A percentile compares a stretch with the other conserved stretches of the same genome.
Evolutionary conservation across 2,329 filamentous ascomycete genomes (phyloP).

Genomic region (Exophiala sideris): DNA sequence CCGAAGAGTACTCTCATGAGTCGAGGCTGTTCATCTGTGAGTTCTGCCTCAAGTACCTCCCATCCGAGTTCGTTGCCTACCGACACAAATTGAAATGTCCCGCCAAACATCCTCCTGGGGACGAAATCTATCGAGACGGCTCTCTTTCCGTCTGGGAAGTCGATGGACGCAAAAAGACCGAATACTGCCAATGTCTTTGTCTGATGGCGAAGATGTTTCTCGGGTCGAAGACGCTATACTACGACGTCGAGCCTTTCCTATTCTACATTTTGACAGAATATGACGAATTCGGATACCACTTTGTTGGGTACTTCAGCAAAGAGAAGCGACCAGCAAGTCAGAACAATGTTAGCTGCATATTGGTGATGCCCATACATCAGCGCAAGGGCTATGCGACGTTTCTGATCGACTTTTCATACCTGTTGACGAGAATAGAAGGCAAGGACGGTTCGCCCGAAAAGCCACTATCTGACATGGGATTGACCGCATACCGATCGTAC

Average conservation of each 20-base stretch:
- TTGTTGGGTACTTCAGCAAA: constrained; percentile 99
- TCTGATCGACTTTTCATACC: constrained; percentile 96
- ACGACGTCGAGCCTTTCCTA: constrained; percentile 97
- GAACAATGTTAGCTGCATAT: constrained; percentile 96
- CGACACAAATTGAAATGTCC: constrained; percentile 95
- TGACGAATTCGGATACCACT: constrained; percentile 84
- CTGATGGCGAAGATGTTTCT: constrained; percentile 93
- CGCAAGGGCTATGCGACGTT: constrained; percentile 95
- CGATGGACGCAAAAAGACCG: constrained; percentile 86
- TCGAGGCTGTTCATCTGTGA: constrained; percentile 98
- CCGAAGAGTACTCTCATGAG: constrained; percentile 96
- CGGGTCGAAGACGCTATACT: constrained; percentile 97
- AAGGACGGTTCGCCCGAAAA: constrained; percentile 97
- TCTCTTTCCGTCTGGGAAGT: constrained; percentile 96
- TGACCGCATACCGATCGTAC: constrained; percentile 96
- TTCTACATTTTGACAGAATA: constrained; percentile 97
- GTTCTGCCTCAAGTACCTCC: constrained; percentile 99
- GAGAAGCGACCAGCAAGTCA: constrained; percentile 92
- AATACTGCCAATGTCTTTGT: constrained; percentile 95
- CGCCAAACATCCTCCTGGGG: constrained; percentile 92
- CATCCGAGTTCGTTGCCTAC: constrained; percentile 97
- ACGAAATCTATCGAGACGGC: constrained; percentile 95
- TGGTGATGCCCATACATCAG: constrained; percentile 94
- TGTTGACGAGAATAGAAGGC: constrained; percentile 85
- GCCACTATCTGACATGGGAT: constrained; percentile 92